Evolutionary conservation across 1,284 basidiomycete genomes (phyloP).

Genomic region (Mrakiaceae sp.): DNA sequence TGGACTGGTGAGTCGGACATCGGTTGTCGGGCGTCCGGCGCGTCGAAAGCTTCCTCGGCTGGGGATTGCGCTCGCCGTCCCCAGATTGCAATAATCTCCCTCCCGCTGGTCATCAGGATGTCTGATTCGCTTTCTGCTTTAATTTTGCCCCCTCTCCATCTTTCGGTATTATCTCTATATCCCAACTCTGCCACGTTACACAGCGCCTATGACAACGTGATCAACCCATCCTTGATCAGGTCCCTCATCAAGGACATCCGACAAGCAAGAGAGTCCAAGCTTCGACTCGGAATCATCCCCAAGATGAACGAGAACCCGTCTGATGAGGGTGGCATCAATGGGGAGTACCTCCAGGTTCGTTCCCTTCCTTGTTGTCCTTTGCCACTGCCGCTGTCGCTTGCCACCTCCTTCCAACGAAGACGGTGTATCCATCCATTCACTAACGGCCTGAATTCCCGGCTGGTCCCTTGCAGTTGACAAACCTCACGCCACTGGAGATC

Average conservation of each 20-base stretch:
- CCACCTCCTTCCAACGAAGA: neutral
- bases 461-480: constrained; percentile 50
- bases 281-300: constrained; percentile 60
- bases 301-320: constrained; percentile 49
- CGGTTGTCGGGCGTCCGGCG: too few relatives aligned
- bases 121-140: neutral
- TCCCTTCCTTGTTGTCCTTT: neutral
- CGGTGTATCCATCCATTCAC: neutral
- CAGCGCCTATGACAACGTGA: constrained; percentile 82
- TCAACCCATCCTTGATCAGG: constrained; percentile 66
- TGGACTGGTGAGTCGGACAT: constrained; percentile 42
- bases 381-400: neutral
- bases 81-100: too few relatives aligned
- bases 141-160: too few relatives aligned
- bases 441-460: neutral
- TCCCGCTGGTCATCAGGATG: too few relatives aligned
- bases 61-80: too few relatives aligned
- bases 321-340: constrained; percentile 39
- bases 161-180: too few relatives aligned
- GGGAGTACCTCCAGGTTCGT: constrained; percentile 52
- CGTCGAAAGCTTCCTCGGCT: too few relatives aligned
- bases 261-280: constrained; percentile 88
- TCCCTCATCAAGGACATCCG: constrained; percentile 83
- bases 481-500: constrained; percentile 80
- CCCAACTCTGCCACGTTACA: neutral